Evolutionary conservation across 2,329 filamentous ascomycete species (phyloP).

Genomic region (Dryadomyces quercus-mongolicae): DNA sequence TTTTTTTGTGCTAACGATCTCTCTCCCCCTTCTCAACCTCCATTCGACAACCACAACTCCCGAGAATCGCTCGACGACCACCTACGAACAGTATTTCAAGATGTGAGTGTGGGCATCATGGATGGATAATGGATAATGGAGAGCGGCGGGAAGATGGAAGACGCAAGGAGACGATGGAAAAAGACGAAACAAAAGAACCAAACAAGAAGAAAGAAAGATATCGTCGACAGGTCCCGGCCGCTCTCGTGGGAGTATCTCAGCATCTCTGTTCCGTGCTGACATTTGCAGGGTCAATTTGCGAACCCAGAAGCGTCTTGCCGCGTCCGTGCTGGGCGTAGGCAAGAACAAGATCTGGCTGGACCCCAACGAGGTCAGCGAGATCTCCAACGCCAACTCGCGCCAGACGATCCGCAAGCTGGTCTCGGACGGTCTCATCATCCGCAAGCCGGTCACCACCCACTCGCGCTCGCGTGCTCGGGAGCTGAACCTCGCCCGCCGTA

Average conservation of each 20-base stretch:
- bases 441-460: slow-evolving; percentile 99
- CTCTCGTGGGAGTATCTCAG: too few species aligned
- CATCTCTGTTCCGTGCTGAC: slow-evolving; percentile 19
- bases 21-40: not conserved
- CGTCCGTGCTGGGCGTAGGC: slow-evolving; percentile 96
- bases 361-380: slow-evolving; percentile 98
- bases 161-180: not conserved
- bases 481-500: slow-evolving; percentile 85
- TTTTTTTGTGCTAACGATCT: slow-evolving; percentile 6
- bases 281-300: slow-evolving; percentile 87
- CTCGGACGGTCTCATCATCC: slow-evolving; percentile 99
- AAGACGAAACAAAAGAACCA: not conserved
- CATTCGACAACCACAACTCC: slow-evolving; percentile 1
- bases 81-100: slow-evolving; percentile 8
- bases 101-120: slow-evolving; percentile 5
- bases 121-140: not conserved
- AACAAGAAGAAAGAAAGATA: not conserved
- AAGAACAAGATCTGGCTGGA: slow-evolving; percentile 99
- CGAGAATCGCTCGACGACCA: slow-evolving; percentile 7
- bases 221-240: not conserved
- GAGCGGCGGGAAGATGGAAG: not conserved
- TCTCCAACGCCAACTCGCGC: slow-evolving; percentile 99
- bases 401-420: slow-evolving; percentile 99
- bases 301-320: slow-evolving; percentile 99
- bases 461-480: slow-evolving; percentile 92